Evolutionary conservation across 257 asterid species (phyloP), one percentile per base, ranked within the genome.

Genomic region (Solanum dulcamara): DNA sequence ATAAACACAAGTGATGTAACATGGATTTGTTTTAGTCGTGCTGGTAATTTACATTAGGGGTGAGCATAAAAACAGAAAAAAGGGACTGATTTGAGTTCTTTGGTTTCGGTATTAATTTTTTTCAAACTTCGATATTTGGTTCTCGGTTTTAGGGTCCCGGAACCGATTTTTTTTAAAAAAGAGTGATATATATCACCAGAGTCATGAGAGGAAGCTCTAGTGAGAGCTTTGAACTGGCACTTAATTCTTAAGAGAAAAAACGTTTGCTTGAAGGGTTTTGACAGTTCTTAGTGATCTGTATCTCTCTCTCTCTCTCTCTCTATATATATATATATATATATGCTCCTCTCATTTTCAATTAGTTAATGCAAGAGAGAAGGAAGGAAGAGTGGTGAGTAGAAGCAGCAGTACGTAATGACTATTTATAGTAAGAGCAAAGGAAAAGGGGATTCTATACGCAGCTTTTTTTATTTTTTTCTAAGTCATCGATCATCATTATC

Each of bases 221-320:
- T 86, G 81, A 94, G 92, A 40, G 97, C 89, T 81, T 91, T 94
- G 64, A 95, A 93, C 90, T 96, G 98, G 84, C 86, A 87, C 86
- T 96, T 98, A 53, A 93, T 88, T 86, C 94, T 92, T 3, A 97
- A 91, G 2, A 96, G 93, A 37, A 95, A 95, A 90, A 93, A 88
- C 94, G 92, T 96, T 86, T 95, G 98, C 81, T 92, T 92, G 87
- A 94, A 94, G 89, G 97, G 98, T 88, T 96, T 96, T 2, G 98
- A 89, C 32, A 95, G 96, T 74, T 96, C 98, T 86, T 95, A 24
- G 70, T n/a, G n/a, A 57, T 57, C 30, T 22, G 30, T 53, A 10
- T 53, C 26, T 3, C 66, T 57, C 30, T 22, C 28, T 55, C 12
- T 55, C 4, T 8, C 5, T 57, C n/a, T n/a, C n/a, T n/a, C n/a